Evolutionary conservation across 108 stramenopile species (phyloP).

Genomic region (Cyclostephanos tholiformis): DNA sequence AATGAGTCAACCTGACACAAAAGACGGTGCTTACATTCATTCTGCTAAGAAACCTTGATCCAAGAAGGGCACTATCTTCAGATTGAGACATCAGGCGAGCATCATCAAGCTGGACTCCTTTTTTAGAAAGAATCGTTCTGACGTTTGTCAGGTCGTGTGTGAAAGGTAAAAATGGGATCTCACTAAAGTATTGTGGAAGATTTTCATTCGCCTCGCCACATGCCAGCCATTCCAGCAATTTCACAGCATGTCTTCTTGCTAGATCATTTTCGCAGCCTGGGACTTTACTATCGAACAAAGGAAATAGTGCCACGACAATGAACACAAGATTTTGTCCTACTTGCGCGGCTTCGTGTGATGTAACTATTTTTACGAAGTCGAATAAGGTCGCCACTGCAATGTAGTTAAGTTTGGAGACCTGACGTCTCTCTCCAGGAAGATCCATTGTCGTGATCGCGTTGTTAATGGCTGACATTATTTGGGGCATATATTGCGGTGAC

Average conservation of each 20-base stretch:
- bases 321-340: constrained; percentile 73
- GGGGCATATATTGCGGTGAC: constrained; percentile 72
- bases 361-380: constrained; percentile 64
- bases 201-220: constrained; percentile 52
- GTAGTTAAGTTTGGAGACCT: constrained; percentile 36
- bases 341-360: constrained; percentile 41
- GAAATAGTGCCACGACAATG: constrained; percentile 80
- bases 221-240: constrained; percentile 62
- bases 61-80: constrained; percentile 26
- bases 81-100: constrained; percentile 51
- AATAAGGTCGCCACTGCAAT: constrained; percentile 66
- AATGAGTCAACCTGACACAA: constrained; percentile 6
- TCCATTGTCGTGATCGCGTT: constrained; percentile 56
- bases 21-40: constrained; percentile 35
- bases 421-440: not conserved
- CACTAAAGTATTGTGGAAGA: constrained; percentile 55
- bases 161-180: constrained; percentile 80
- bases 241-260: constrained; percentile 53
- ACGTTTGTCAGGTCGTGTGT: constrained; percentile 51
- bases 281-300: constrained; percentile 51
- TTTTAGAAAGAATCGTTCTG: constrained; percentile 45
- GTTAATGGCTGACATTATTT: constrained; percentile 72
- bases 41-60: constrained; percentile 36
- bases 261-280: constrained; percentile 21
- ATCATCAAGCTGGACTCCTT: constrained; percentile 80